Evolutionary conservation across 805 yeast genomes (phyloP), one percentile per base, ranked within the genome.

Genomic region (Saccharomycopsis oosterbeekiorum): DNA sequence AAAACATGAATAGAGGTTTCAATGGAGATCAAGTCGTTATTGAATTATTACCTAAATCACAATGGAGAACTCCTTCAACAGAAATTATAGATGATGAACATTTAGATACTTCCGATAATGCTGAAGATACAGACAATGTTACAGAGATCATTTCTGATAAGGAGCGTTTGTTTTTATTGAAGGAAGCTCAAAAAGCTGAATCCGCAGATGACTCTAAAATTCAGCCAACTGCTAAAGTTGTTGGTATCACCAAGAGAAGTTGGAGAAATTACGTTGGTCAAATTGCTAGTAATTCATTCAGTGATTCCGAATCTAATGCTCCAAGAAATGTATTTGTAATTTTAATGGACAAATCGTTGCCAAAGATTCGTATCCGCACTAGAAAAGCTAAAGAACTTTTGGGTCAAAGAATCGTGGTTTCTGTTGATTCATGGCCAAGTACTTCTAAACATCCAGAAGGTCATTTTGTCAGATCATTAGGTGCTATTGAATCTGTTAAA

Each of bases 201-300:
- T 73, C 78, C 37, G 72, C 70, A 12, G 78, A 75, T 2, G 80
- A 75, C 17, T 71, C 74, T 11, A 80, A 80, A 65, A 71, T 86
- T 24, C 91, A 88, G 69, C 99, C 98, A n/a, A 93, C 99, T 0
- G 98, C 96, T 1, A 83, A 84, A 66, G 88, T 94, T 41, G 97
- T 94, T 12, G 96, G 96, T 36, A 81, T 94, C 29, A 76, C 85
- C 51, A 86, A 89, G 74, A 82, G 99, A 73, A 89, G 93, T 64
- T 94, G 99, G 99, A 82, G 99, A 71, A 84, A 85, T 66, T 94
- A 92, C 70, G 99, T 94, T 43, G 99, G 99, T 14, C 97, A 92
- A 72, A 79, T 94, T 64, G 86, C 93, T 1, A 86, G 90, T 53
- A 80, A 84, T 42, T 85, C 96, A 1, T 86, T 88, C 1, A 83